Conservation (phyloP, 768 basidiomycete species). For the Mycena maculata region DNA sequence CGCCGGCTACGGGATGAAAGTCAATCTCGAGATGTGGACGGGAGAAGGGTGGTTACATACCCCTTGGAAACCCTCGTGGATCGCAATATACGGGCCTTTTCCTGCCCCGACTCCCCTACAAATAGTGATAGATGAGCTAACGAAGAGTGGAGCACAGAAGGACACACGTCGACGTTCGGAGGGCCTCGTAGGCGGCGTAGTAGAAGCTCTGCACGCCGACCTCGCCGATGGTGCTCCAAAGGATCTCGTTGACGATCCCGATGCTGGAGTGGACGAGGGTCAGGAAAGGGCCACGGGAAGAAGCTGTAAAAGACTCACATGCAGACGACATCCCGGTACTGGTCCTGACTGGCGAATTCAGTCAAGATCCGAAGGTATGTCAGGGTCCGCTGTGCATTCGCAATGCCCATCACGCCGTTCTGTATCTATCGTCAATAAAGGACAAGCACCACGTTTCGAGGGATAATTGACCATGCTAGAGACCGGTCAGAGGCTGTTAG, state of each 20-base stretch:
- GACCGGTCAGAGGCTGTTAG: conserved; percentile 3
- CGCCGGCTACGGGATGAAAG: conserved; percentile 44
- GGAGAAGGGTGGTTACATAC: conserved; percentile 39
- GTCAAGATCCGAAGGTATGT: conserved; percentile 83
- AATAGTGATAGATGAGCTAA: conserved; percentile 9
- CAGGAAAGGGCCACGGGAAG: neutral
- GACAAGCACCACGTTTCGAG: neutral
- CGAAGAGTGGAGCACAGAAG: neutral
- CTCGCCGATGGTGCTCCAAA: conserved; percentile 68
- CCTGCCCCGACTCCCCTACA: conserved; percentile 75
- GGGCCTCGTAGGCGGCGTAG: conserved; percentile 58
- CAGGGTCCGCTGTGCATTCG: conserved; percentile 88
- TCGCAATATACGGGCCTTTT: conserved; percentile 62
- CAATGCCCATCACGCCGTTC: conserved; percentile 88
- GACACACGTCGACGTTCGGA: conserved; percentile 54
- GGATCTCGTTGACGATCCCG: conserved; percentile 75
- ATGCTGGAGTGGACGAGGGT: conserved; percentile 44
- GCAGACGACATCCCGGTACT: conserved; percentile 79
- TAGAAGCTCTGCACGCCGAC: conserved; percentile 53
- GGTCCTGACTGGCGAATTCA: conserved; percentile 86
- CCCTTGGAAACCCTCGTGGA: conserved; percentile 78
- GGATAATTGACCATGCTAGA: conserved; percentile 12
- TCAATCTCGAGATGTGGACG: neutral
- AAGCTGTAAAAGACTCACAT: conserved; percentile 55
- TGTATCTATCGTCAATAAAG: neutral